Evolutionary conservation across 352 stramenopile species (phyloP), one percentile per base, ranked within the genome.

Genomic region (Pythium graminicola): DNA sequence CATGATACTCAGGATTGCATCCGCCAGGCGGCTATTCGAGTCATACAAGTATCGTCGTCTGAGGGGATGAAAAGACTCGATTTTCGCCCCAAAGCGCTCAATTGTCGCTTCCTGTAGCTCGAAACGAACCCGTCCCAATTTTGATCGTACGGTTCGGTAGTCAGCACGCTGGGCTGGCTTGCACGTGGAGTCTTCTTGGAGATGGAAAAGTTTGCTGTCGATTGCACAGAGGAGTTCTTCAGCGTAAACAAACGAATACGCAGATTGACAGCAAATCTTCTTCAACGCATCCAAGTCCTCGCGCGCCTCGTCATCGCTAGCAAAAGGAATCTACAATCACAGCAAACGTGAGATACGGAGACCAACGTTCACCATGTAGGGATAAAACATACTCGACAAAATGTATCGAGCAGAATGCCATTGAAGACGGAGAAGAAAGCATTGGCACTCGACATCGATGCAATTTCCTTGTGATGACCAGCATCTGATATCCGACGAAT

Each of bases 381-480:
- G 2, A 22, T 44, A n/a, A n/a, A 44, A 41, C 13, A n/a, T 36
- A 33, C 81, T 48, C 83, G 71, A 38, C 77, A 81, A 23, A 92
- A 88, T 0, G 75, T 64, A 50, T 94, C 83, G 22, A 86, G 57
- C 2, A 94, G 49, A 22, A 94, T 78, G 11, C 81, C 83, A 40
- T 75, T 90, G 53, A 92, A 94, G 20, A 94, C 83, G 23, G 81
- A 72, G 52, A 94, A 94, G 44, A 94, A 89, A 6, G 81, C 77
- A 50, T 88, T 89, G 5, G 83, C 83, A 42, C 78, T 91, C 13
- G 81, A 77, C 28, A 89, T 90, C 1, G 83, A 92, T 3, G 83
- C 83, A 46, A 94, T 91, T 44, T 94, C 83, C 50, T 94, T 92
- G 72, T 94, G 83, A 41, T 94, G 76, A 0, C 83, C 83, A 27